phyloP scores from a whole-genome alignment of 2,329 filamentous ascomycete genomes.

The Fusarium sp. region DNA sequence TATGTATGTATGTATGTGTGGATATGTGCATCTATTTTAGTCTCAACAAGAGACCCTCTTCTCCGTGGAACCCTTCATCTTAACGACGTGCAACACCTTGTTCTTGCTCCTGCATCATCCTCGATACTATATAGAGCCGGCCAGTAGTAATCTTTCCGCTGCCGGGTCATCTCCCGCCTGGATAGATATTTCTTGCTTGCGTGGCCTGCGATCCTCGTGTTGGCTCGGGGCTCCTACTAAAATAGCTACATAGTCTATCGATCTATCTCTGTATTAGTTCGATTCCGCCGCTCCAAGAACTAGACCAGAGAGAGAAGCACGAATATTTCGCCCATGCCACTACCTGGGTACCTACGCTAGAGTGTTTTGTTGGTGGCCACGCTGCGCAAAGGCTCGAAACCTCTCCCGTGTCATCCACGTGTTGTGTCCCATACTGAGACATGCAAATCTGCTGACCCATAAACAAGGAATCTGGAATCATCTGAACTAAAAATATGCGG shows the following conservation, averaged over 20 bases:
- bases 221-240: slow-evolving; percentile 6
- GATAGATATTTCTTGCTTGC: slow-evolving; percentile 16
- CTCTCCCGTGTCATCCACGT: slow-evolving; percentile 3
- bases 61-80: slow-evolving; percentile 7
- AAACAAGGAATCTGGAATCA: neutral
- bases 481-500: neutral
- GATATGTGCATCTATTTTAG: slow-evolving; percentile 26
- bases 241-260: neutral
- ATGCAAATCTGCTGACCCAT: slow-evolving; percentile 3
- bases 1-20: too few relatives aligned
- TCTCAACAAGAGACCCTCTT: slow-evolving; percentile 1
- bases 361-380: neutral
- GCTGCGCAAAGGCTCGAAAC: neutral
- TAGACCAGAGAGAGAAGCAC: neutral
- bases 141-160: neutral
- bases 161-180: neutral
- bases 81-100: slow-evolving; percentile 22
- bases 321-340: neutral
- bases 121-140: neutral
- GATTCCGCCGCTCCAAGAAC: neutral
- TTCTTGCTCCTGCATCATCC: neutral
- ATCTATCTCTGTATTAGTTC: slow-evolving; percentile 19
- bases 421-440: slow-evolving; percentile 4
- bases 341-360: neutral
- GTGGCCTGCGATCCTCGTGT: slow-evolving; percentile 12